Percentiles rank a stretch among this genome's conserved stretches.
phyloP scores from a whole-genome alignment of 2,329 filamentous ascomycete genomes.

The Plenodomus lindquistii region DNA sequence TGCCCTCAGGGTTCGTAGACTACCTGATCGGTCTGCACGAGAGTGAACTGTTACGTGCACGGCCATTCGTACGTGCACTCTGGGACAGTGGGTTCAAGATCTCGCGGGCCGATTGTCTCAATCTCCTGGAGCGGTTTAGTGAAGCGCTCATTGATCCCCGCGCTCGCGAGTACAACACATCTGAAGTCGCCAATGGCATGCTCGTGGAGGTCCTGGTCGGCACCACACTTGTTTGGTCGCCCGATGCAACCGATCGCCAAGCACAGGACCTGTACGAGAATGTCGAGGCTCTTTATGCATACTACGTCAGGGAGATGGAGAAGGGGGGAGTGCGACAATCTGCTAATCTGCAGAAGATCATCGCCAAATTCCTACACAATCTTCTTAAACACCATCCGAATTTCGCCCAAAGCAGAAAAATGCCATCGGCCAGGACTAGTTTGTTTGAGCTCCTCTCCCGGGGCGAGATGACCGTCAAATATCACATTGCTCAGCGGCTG shows the following conservation, averaged over 20 bases:
- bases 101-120: conserved; percentile 27
- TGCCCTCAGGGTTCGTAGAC: conserved; percentile 34
- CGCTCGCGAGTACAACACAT: conserved; percentile 43
- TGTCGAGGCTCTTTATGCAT: conserved; percentile 76
- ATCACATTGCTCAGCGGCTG: conserved; percentile 70
- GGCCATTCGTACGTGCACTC: conserved; percentile 32
- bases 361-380: conserved; percentile 70
- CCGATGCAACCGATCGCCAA: conserved; percentile 27
- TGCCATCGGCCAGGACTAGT: conserved; percentile 69
- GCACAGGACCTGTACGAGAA: conserved; percentile 58
- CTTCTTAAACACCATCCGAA: conserved; percentile 69
- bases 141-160: conserved; percentile 38
- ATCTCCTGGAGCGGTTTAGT: conserved; percentile 34
- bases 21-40: conserved; percentile 32
- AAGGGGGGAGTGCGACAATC: conserved; percentile 69
- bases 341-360: conserved; percentile 65
- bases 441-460: conserved; percentile 73
- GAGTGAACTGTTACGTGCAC: conserved; percentile 35
- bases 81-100: conserved; percentile 27
- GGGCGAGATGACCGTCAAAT: conserved; percentile 73
- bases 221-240: conserved; percentile 31
- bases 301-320: conserved; percentile 71
- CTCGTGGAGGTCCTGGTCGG: conserved; percentile 38
- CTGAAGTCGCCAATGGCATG: conserved; percentile 44
- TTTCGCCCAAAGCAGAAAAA: conserved; percentile 64